Base-by-base conservation (phyloP, 805 yeast genomes). In the Saccharomycopsis sp. region DNA sequence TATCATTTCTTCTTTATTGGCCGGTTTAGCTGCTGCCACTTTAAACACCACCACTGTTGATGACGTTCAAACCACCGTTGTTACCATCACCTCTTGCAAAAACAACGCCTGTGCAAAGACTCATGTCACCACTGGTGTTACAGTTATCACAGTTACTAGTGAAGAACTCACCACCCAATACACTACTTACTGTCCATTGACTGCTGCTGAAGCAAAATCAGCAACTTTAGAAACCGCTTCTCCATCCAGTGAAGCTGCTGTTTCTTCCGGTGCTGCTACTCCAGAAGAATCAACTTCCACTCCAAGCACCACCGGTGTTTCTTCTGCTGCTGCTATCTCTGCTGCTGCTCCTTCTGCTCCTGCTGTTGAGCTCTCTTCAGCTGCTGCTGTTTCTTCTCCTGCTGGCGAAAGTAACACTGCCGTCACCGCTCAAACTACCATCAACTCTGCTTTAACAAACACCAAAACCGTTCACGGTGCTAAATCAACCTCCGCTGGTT, bases 121-220 rank as follows among this genome's bases (percentile, higher is more conserved):
- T 31, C 44, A 49, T 23, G 48, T 42, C 48, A 48, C 53, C 43
- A 51, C 56, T 34, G 54, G 54, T 51, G 50, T 51, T 34, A 48
- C 55, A 38, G 53, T 49, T 33, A 45, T 51, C 36, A 53, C 55
- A 20, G 40, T 44, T 36, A 53, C 55, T 38, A 32, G 44, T 24
- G 43, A 43, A 4, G 14, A 17, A 8, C 6, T 14, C 39, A 53
- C 51, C 43, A 66, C 71, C 31, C 51, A 56, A 29, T 62, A 59
- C 58, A 61, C 69, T 47, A 64, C 71, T 32, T 62, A 58, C 58
- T 62, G 66, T 51, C 65, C 66, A 48, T 40, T 51, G 40, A 49
- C 52, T 27, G 29, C 56, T 27, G 24, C 53, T 20, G 44, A 2
- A 45, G 50, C 44, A 26, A 26, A 34, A 29, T 24, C 41, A 2